Base-by-base conservation (phyloP, 208 protist species). In the Leishmania gerbilli region DNA sequence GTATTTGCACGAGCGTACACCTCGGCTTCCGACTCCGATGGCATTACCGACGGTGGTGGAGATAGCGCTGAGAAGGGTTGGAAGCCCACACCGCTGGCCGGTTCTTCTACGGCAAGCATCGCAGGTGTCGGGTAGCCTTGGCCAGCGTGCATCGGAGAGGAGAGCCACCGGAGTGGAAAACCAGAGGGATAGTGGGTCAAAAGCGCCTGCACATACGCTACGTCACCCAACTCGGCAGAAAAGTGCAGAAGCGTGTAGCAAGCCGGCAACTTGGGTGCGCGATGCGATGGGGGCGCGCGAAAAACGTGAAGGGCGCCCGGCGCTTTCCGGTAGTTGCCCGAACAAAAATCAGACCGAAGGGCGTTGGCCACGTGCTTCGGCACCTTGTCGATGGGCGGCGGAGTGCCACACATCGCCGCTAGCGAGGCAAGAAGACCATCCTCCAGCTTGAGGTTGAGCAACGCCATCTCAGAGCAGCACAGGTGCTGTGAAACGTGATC, bases 171-270 rank as follows among this genome's bases (percentile, higher is more conserved):
- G 8, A 85, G 58, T 11, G 71, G 76, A 72, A 85, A 81, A 3
- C 81, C 81, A 37, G 37, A 45, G 1, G 76, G 81, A 42, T 42
- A 78, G 27, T 37, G 17, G 6, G 27, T 5, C 21, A 69, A 51
- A 11, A 86, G 75, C 24, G 24, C 13, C 31, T 74, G 45, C 15
- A 88, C 42, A 37, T 79, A 88, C 21, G 15, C 68, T 34, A 84
- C 67, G 53, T 87, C 89, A 4, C 88, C 88, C 51, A 92, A 71
- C 74, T 93, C 88, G 17, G 90, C 86, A 1, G 90, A 86, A 71
- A 92, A 93, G 77, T 92, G 90, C 9, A 82, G 84, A 51, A 87
- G 79, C 4, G 87, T 85, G 80, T 90, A 91, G 56, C 72, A 85
- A 17, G 27, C 27, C 34, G 64, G 64, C n/a, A 21, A 45, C 64